These are phyloP conservation scores for Balansia obtecta DNA, from an alignment of 2,329 filamentous ascomycete genomes.

Conservation along the genomic window DNA sequence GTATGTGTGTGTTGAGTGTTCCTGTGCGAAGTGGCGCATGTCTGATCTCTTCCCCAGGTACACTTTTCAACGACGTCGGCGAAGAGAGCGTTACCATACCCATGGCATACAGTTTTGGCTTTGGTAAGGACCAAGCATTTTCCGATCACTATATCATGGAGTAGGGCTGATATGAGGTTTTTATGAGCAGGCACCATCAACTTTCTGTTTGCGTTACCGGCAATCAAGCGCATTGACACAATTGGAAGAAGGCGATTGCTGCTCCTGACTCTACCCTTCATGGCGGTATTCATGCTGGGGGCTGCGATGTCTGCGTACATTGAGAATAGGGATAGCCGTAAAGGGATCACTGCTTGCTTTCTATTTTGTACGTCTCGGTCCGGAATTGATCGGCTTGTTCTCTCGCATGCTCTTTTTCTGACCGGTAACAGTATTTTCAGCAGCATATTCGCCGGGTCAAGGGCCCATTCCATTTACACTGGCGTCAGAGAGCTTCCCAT, in stretches of 20 bases:
- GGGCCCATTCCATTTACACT: slow-evolving; percentile 38
- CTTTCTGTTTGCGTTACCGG: slow-evolving; percentile 28
- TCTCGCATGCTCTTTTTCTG: not conserved
- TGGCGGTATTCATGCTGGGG: slow-evolving; percentile 28
- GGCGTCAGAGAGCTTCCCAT: slow-evolving; percentile 36
- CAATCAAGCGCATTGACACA: slow-evolving; percentile 20
- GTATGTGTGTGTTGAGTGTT: slow-evolving; percentile 11
- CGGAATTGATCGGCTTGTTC: not conserved
- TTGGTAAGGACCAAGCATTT: slow-evolving; percentile 12
- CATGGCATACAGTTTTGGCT: slow-evolving; percentile 20
- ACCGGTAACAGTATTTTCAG: slow-evolving; percentile 22
- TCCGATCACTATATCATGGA: not conserved
- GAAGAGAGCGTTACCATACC: slow-evolving; percentile 5
- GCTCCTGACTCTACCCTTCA: slow-evolving; percentile 28
- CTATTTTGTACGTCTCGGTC: slow-evolving; percentile 16
- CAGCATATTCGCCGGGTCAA: slow-evolving; percentile 27
- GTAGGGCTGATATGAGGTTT: not conserved
- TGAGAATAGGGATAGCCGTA: slow-evolving; percentile 8
- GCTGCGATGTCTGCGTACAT: slow-evolving; percentile 23
- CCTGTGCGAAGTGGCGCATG: not conserved
- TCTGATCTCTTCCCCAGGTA: slow-evolving; percentile 9
- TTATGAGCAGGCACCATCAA: slow-evolving; percentile 22
- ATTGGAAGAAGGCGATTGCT: slow-evolving; percentile 31
- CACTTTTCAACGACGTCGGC: slow-evolving; percentile 14
- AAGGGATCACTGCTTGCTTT: slow-evolving; percentile 23